phyloP scores from a whole-genome alignment of 306 rosid species.

The Cucurbita maxima region DNA sequence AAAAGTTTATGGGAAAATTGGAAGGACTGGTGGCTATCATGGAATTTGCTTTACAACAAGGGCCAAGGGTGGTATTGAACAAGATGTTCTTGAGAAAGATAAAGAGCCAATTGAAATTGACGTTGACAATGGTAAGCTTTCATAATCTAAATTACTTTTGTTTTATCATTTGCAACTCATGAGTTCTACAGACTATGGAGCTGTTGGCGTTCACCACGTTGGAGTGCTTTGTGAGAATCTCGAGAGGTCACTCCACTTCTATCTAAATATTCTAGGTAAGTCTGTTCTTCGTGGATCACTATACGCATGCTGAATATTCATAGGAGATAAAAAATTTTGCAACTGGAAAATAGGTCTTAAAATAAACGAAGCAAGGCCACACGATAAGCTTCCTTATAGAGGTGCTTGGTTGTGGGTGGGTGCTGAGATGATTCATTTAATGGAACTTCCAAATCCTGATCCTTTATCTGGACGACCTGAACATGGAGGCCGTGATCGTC shows the following conservation, averaged over 20 bases:
- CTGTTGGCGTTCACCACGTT: slow-evolving; percentile 74
- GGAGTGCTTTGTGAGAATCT: slow-evolving; percentile 71
- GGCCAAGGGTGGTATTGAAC: slow-evolving; percentile 3
- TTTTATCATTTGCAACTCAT: not conserved
- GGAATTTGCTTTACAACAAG: slow-evolving; percentile 4
- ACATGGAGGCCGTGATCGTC: slow-evolving; percentile 93
- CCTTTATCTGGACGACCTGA: slow-evolving; percentile 75
- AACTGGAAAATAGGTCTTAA: slow-evolving; percentile 38
- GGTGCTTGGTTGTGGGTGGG: slow-evolving; percentile 99
- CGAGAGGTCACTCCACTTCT: slow-evolving; percentile 69
- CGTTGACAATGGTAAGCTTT: not conserved
- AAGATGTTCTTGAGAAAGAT: not conserved
- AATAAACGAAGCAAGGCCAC: slow-evolving; percentile 91
- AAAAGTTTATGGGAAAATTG: not conserved
- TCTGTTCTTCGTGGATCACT: not conserved
- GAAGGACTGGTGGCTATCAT: not conserved
- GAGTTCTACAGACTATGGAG: slow-evolving; percentile 53
- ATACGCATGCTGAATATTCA: not conserved
- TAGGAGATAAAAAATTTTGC: not conserved
- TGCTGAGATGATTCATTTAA: slow-evolving; percentile 86
- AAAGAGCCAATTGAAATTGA: slow-evolving; percentile 1
- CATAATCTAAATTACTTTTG: not conserved
- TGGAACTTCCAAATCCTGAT: slow-evolving; percentile 98
- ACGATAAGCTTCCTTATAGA: slow-evolving; percentile 84
- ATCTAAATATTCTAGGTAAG: slow-evolving; percentile 78